These are phyloP conservation scores for Amyloporia xantha DNA, from an alignment of 768 basidiomycete species.

Conservation along the genomic window DNA sequence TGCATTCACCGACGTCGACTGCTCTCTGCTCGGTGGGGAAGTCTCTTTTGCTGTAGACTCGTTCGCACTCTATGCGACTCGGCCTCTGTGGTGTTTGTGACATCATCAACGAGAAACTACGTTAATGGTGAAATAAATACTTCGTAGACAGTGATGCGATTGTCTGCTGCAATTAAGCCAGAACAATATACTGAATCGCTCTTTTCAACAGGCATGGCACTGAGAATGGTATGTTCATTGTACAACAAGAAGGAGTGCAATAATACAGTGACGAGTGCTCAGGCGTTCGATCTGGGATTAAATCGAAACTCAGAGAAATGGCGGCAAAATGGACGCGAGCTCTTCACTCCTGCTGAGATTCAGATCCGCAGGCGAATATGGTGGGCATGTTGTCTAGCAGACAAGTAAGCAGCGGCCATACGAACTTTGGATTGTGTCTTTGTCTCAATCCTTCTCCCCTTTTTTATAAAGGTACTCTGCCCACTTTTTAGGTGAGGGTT, in stretches of 20 bases:
- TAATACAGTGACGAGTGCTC: too few relatives aligned
- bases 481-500: conserved; percentile 55
- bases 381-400: conserved; percentile 72
- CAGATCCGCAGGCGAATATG: conserved; percentile 70
- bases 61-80: too few relatives aligned
- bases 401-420: conserved; percentile 41
- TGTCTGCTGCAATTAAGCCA: too few relatives aligned
- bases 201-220: conserved; percentile 43
- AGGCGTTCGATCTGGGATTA: conserved; percentile 78
- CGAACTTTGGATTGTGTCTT: neutral
- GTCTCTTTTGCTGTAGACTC: too few relatives aligned
- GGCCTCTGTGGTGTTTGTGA: too few relatives aligned
- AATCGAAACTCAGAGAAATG: conserved; percentile 75
- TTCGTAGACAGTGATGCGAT: too few relatives aligned
- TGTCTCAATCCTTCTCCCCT: neutral
- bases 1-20: too few relatives aligned
- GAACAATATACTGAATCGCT: too few relatives aligned
- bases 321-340: conserved; percentile 49
- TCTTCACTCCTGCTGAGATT: conserved; percentile 58
- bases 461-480: conserved; percentile 53
- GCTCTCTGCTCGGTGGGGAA: too few relatives aligned
- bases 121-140: too few relatives aligned
- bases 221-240: conserved; percentile 55
- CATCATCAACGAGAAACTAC: too few relatives aligned
- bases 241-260: too few relatives aligned